phyloP scores from a whole-genome alignment of 345 rosid genomes.

The Boechera retrofracta region DNA sequence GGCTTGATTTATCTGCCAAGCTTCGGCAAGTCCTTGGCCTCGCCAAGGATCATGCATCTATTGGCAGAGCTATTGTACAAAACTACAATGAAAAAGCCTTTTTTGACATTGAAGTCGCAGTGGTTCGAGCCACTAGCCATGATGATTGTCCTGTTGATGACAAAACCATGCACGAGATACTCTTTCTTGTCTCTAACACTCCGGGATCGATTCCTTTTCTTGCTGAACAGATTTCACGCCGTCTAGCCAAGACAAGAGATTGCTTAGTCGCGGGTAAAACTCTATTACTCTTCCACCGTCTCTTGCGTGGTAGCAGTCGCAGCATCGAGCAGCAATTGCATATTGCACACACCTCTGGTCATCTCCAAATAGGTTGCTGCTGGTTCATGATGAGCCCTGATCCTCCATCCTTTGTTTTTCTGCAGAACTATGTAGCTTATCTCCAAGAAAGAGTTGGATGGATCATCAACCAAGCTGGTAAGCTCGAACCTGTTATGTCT shows the following conservation, averaged over 20 bases:
- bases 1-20: slow-evolving; percentile 60
- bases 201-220: slow-evolving; percentile 74
- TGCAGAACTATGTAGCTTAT: slow-evolving; percentile 68
- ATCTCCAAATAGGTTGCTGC: slow-evolving; percentile 64
- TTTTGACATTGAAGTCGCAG: slow-evolving; percentile 72
- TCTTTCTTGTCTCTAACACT: slow-evolving; percentile 74
- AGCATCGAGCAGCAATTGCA: slow-evolving; percentile 71
- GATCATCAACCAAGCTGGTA: slow-evolving; percentile 82
- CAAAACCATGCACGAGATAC: slow-evolving; percentile 80
- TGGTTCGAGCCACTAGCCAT: slow-evolving; percentile 81
- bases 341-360: slow-evolving; percentile 63
- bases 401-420: slow-evolving; percentile 48
- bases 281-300: slow-evolving; percentile 75
- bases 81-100: slow-evolving; percentile 55
- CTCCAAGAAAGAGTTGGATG: slow-evolving; percentile 81
- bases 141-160: slow-evolving; percentile 66
- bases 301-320: slow-evolving; percentile 84
- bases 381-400: slow-evolving; percentile 46
- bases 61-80: slow-evolving; percentile 73
- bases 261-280: slow-evolving; percentile 75
- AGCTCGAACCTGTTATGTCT: slow-evolving; percentile 71
- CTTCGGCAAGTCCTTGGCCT: slow-evolving; percentile 64
- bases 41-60: slow-evolving; percentile 78
- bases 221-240: slow-evolving; percentile 74
- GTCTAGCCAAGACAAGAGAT: slow-evolving; percentile 74